These are phyloP conservation scores for Pythium graminicola DNA, from an alignment of 352 stramenopile genomes.

Conservation along the genomic window DNA sequence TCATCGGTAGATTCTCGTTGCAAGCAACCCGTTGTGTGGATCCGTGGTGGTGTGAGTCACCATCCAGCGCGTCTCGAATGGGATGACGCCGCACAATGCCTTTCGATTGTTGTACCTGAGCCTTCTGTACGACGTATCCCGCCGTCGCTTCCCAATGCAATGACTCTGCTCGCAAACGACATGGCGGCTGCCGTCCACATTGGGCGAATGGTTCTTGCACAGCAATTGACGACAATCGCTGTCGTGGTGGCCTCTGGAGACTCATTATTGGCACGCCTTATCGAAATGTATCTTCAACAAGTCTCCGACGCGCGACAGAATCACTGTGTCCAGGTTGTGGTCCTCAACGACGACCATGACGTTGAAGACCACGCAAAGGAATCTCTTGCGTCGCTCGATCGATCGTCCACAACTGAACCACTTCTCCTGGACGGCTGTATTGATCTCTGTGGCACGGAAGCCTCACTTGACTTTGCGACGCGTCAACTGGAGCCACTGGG, in stretches of 20 bases:
- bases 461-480: constrained; percentile 37
- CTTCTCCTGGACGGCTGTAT: constrained; percentile 30
- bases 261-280: not conserved
- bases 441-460: constrained; percentile 43
- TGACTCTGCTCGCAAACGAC: constrained; percentile 6
- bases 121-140: not conserved
- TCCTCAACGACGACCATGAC: constrained; percentile 8
- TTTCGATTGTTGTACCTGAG: not conserved
- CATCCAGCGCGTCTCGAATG: not conserved
- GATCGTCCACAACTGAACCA: no score
- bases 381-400: not conserved
- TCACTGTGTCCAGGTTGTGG: not conserved
- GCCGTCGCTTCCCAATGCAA: not conserved
- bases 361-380: not conserved
- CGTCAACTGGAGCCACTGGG: constrained; percentile 25
- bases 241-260: constrained; percentile 26
- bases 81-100: not conserved
- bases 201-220: constrained; percentile 1
- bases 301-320: not conserved
- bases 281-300: constrained; percentile 3
- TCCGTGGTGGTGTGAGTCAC: constrained; percentile 5
- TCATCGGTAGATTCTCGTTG: not conserved
- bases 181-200: constrained; percentile 10
- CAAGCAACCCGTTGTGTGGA: constrained; percentile 6
- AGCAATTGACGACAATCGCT: constrained; percentile 15